These are phyloP conservation scores for Pholiota adiposa DNA, from an alignment of 1,284 basidiomycete genomes.

Conservation along the genomic window DNA sequence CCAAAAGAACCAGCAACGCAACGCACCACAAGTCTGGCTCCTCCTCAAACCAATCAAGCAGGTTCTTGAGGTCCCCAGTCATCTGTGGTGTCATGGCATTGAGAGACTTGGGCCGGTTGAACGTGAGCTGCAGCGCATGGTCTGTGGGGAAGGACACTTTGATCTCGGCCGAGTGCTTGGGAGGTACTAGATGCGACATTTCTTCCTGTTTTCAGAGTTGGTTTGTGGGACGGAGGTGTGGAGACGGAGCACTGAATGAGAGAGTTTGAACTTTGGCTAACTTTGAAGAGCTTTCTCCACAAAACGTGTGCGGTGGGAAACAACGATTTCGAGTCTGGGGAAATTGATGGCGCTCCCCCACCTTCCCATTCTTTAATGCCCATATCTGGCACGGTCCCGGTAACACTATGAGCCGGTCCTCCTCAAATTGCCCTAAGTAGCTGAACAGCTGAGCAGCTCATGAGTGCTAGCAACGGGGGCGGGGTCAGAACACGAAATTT, in stretches of 20 bases:
- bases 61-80: slow-evolving; percentile 53
- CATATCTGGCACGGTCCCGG: slow-evolving; percentile 13
- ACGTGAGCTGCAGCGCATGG: slow-evolving; percentile 72
- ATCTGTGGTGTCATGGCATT: slow-evolving; percentile 77
- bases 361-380: slow-evolving; percentile 3
- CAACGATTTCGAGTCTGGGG: slow-evolving; percentile 3
- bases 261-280: background rate
- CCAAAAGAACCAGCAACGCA: too few species aligned
- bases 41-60: slow-evolving; percentile 80
- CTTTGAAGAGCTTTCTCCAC: slow-evolving; percentile 10
- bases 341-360: too few species aligned
- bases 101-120: slow-evolving; percentile 76
- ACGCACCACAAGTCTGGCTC: slow-evolving; percentile 74
- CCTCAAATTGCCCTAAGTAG: background rate
- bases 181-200: slow-evolving; percentile 37
- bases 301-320: slow-evolving; percentile 16
- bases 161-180: slow-evolving; percentile 59
- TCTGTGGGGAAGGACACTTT: slow-evolving; percentile 61
- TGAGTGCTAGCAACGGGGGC: too few species aligned
- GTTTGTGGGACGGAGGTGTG: background rate
- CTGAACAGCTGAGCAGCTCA: too few species aligned
- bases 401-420: slow-evolving; percentile 3
- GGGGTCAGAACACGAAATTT: too few species aligned
- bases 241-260: too few species aligned
- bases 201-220: background rate